A percentile compares a stretch with the other conserved stretches of the same genome.
Evolutionary conservation across 208 protist species (phyloP).

Genomic region (Leishmania gerbilli): DNA sequence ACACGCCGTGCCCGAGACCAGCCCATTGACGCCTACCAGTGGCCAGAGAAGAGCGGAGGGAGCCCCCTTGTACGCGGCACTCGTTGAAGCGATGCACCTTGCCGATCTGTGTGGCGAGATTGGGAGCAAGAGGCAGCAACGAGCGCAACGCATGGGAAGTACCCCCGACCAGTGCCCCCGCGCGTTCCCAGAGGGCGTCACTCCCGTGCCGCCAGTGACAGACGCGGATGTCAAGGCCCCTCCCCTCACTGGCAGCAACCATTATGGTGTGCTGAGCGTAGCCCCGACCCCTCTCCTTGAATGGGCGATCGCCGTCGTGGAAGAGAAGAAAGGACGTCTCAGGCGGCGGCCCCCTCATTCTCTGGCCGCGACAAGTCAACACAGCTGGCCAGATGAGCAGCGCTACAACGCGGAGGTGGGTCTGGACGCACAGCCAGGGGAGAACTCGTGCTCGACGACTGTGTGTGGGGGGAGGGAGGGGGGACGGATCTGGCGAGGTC

Average conservation of each 20-base stretch:
- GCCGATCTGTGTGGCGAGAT: background rate
- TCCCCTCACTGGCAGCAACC: background rate
- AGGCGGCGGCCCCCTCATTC: slow-evolving; percentile 6
- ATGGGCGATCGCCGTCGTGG: slow-evolving; percentile 4
- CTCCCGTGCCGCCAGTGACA: too few relatives aligned
- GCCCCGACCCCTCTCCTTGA: background rate
- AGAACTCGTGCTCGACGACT: slow-evolving; percentile 13
- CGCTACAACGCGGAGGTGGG: slow-evolving; percentile 12
- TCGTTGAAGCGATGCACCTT: background rate
- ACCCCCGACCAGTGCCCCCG: background rate
- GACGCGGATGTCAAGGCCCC: background rate
- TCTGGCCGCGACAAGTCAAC: slow-evolving; percentile 26
- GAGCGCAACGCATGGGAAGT: background rate
- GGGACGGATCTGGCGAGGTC: slow-evolving; percentile 22
- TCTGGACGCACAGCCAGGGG: slow-evolving; percentile 7
- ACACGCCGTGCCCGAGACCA: background rate
- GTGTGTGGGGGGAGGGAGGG: background rate
- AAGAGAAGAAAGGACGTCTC: slow-evolving; percentile 14
- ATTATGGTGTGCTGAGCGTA: background rate
- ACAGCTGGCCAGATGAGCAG: slow-evolving; percentile 12
- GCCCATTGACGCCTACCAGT: too few relatives aligned
- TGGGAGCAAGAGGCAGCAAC: background rate
- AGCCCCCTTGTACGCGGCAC: background rate
- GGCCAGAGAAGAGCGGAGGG: background rate
- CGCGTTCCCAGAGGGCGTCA: background rate